Evolutionary conservation across 345 rosid species (phyloP).

Genomic region (Hibiscus trionum): DNA sequence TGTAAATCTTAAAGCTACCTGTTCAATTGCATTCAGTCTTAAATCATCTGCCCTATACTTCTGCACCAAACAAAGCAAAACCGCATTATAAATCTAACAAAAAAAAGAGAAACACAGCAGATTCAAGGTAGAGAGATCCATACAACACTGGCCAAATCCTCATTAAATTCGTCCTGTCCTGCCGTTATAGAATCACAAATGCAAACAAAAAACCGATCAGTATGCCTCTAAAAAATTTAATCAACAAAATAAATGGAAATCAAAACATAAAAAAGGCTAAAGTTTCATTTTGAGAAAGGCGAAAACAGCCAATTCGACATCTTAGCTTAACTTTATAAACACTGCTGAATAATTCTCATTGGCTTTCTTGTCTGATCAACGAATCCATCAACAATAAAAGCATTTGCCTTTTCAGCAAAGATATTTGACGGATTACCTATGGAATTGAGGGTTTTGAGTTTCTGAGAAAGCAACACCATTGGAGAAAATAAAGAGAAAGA

Average conservation of each 20-base stretch:
- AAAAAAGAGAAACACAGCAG: background rate
- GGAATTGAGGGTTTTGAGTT: conserved; percentile 40
- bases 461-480: conserved; percentile 46
- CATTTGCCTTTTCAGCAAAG: background rate
- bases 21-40: conserved; percentile 49
- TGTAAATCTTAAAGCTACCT: conserved; percentile 31
- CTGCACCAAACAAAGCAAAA: conserved; percentile 39
- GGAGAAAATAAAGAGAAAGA: conserved; percentile 70
- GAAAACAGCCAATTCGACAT: background rate
- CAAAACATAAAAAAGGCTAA: background rate
- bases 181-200: conserved; percentile 26
- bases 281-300: no score
- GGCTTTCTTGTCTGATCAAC: background rate
- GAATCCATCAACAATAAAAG: background rate
- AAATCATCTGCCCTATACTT: conserved; percentile 37
- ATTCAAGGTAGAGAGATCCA: conserved; percentile 18
- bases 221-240: conserved; percentile 2
- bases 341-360: background rate
- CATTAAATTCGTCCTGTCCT: conserved; percentile 57
- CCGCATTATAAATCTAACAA: background rate
- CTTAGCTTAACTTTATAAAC: background rate
- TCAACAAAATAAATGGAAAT: background rate
- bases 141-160: conserved; percentile 57
- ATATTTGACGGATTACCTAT: conserved; percentile 29
- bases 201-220: conserved; percentile 11